A percentile compares a stretch with the other conserved stretches of the same genome.
phyloP scores from a whole-genome alignment of 2,329 filamentous ascomycete genomes.

The Aureobasidium uvarum region DNA sequence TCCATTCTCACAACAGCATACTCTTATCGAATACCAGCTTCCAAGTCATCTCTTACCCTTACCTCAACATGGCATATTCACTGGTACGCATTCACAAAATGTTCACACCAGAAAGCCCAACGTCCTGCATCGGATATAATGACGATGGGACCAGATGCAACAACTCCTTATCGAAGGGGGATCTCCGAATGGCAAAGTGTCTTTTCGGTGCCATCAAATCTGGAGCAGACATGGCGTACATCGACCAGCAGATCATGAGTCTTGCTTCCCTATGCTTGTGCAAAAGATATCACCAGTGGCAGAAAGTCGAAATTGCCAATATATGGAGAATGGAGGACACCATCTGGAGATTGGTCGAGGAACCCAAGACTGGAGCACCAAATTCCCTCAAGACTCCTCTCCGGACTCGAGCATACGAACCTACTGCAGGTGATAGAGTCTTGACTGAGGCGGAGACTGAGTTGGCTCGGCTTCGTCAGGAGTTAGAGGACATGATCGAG shows the following conservation, averaged over 20 bases:
- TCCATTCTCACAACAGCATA: neutral
- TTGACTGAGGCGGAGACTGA: neutral
- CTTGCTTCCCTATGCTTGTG: neutral
- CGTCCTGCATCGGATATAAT: neutral
- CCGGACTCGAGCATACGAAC: neutral
- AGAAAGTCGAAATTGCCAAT: neutral
- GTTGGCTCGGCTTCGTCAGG: neutral
- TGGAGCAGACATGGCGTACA: neutral
- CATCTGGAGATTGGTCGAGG: neutral
- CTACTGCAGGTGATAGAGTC: neutral
- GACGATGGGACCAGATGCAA: neutral
- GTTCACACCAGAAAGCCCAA: neutral
- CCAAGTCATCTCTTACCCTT: no score
- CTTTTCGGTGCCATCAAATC: neutral
- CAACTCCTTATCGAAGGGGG: neutral
- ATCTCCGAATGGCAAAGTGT: fast-evolving
- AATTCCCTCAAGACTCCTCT: neutral
- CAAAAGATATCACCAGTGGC: neutral
- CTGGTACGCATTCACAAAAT: neutral
- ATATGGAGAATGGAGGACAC: neutral
- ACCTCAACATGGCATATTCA: no score
- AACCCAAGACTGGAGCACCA: neutral
- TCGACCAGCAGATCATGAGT: neutral
- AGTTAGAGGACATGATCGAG: neutral
- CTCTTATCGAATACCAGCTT: neutral